Conservation (phyloP, 2,329 filamentous ascomycete genomes). For the Cercospora canescens region DNA sequence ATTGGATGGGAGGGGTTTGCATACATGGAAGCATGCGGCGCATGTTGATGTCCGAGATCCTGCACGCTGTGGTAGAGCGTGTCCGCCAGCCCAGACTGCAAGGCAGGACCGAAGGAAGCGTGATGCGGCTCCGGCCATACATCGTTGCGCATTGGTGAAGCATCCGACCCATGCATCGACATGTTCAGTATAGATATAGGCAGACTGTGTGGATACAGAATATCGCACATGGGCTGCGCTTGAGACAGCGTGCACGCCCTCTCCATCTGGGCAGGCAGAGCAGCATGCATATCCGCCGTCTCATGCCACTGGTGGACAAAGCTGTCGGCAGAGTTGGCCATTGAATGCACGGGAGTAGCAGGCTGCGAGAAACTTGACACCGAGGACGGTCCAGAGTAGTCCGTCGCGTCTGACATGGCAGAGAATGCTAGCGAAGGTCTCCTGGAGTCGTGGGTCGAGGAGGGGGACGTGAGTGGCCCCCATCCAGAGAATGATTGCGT, state of each 20-base stretch:
- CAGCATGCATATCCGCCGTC: slow-evolving; percentile 14
- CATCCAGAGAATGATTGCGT: slow-evolving; percentile 22
- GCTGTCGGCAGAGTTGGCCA: slow-evolving; percentile 10
- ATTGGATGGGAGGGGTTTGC: slow-evolving; percentile 11
- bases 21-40: slow-evolving; percentile 16
- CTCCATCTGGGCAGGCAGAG: neutral
- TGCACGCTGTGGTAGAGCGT: slow-evolving; percentile 16
- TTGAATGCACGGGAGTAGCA: slow-evolving; percentile 25
- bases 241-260: slow-evolving; percentile 15
- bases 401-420: slow-evolving; percentile 22
- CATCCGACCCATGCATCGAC: neutral
- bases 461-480: slow-evolving; percentile 30
- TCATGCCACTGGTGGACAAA: slow-evolving; percentile 21
- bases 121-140: slow-evolving; percentile 4
- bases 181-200: neutral
- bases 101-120: neutral
- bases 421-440: slow-evolving; percentile 29
- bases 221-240: slow-evolving; percentile 14
- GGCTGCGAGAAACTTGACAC: slow-evolving; percentile 27
- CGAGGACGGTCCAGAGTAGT: slow-evolving; percentile 24
- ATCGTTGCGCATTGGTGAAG: slow-evolving; percentile 9
- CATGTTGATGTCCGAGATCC: slow-evolving; percentile 7
- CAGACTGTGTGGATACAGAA: slow-evolving; percentile 1
- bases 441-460: slow-evolving; percentile 31
- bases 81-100: slow-evolving; percentile 1